A percentile compares a stretch with the other conserved stretches of the same genome.
phyloP scores from a whole-genome alignment of 495 filamentous ascomycete species.

The Penicillium diatomitis region DNA sequence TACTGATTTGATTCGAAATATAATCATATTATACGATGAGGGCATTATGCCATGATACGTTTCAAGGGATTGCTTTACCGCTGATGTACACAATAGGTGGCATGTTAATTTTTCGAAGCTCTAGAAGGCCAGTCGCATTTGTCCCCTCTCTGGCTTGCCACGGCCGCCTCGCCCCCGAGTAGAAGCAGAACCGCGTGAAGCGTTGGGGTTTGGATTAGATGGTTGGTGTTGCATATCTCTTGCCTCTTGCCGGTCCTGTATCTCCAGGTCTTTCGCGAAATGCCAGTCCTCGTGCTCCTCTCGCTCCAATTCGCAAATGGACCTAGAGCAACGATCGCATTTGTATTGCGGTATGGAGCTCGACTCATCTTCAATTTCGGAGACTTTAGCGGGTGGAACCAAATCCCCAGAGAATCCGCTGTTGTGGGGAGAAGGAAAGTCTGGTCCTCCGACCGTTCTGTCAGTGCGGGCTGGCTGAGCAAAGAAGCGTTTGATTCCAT shows the following conservation, averaged over 20 bases:
- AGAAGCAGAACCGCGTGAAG: constrained; percentile 13
- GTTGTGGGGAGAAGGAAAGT: background rate
- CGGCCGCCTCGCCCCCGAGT: constrained; percentile 22
- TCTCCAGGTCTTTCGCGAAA: constrained; percentile 78
- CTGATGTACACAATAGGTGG: background rate
- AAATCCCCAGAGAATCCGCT: background rate
- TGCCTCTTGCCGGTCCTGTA: constrained; percentile 41
- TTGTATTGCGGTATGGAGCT: constrained; percentile 9
- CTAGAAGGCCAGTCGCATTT: constrained; percentile 60
- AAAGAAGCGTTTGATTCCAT: constrained; percentile 29
- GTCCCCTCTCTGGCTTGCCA: constrained; percentile 62
- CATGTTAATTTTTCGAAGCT: background rate
- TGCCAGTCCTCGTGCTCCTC: constrained; percentile 92
- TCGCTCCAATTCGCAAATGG: constrained; percentile 45
- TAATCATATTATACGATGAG: too few species aligned
- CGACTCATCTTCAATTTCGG: background rate
- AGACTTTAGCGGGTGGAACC: background rate
- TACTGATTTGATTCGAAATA: too few species aligned
- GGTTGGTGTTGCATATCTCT: constrained; percentile 13
- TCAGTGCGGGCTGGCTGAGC: constrained; percentile 10
- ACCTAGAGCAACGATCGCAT: constrained; percentile 58
- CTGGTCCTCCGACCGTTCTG: constrained; percentile 6
- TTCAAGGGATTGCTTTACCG: background rate
- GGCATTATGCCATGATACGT: background rate
- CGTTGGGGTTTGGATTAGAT: constrained; percentile 5